Base-by-base conservation (phyloP, 2,329 filamentous ascomycete species). In the Ambrosiella beaveri region DNA sequence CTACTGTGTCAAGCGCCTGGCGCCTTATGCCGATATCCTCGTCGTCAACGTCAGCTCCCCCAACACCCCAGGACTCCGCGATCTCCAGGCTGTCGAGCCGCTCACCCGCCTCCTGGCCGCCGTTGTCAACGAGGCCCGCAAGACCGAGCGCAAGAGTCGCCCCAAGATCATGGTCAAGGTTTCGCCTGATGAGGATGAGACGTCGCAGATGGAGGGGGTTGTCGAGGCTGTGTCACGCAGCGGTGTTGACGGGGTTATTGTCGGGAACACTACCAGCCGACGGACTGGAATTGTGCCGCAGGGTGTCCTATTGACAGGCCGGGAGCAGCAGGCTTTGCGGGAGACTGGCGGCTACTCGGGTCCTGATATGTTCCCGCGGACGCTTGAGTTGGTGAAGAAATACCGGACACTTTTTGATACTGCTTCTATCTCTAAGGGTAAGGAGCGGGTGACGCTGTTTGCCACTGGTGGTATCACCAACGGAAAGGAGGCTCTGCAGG, bases 31-130 rank as follows among this genome's bases (percentile, higher is more conserved):
- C 9, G 93, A 98, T 66, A 85, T 98, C 40, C 73, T 98, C n/a
- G 91, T 97, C 7, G 93, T 98, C 66, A 98, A 98, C 65, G 93
- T 98, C 54, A 95, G 89, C 66, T 94, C 87, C 64, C 93, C 93
- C 27, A 98, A 98, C 71, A 97, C 91, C 0, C 91, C 91, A 0
- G 91, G 93, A 0, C 77, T 97, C 54, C 81, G 93, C 27, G 85
- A 88, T 58, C 74, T 98, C 41, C 93, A 98, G 71, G 86, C 86
- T 1, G 80, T 84, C 0, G 88, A 86, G 63, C 91, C 90, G 0
- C 73, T 98, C 59, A 91, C 88, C 1, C 75, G 80, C 47, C 84
- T 98, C 52, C 73, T 98, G 45, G 79, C 76, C 8, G 86, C 87
- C 0, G 91, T 97, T 0, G 91, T 97, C 1, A 75, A 80, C 13